Evolutionary conservation across 2,329 filamentous ascomycete species (phyloP), one percentile per base, ranked within the genome.

Genomic region (Verticillium longisporum): DNA sequence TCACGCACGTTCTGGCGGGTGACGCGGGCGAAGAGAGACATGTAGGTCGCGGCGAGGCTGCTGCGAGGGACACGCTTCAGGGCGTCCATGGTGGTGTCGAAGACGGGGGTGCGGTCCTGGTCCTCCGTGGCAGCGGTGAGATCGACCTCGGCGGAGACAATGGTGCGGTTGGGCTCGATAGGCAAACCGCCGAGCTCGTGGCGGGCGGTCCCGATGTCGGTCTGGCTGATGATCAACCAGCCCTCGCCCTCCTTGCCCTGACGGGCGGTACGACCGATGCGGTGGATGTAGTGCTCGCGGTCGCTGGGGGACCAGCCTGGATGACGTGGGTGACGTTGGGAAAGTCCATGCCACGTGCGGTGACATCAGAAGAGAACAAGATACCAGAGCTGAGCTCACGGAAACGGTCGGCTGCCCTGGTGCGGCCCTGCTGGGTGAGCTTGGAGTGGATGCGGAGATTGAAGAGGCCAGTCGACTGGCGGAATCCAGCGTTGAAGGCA

Each of bases 271-370:
- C 90, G 88, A 59, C 90, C 90, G 53, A 92, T 78, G 62, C 90
- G 86, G 73, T 92, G 90, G 62, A 93, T 89, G 70, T 92, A 92
- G 41, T 87, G 84, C 70, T 91, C 88, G 33, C 86, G 81, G 63
- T 84, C 82, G 4, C 79, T 76, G 1, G 90, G 88, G 83, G 68
- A 64, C 90, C 88, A 15, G 91, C 70, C 68, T 93, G 90, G 62
- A 93, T 87, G 63, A 92, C 89, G 68, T 92, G 89, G n/a, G 88
- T 89, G 26, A 93, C 90, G 59, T 86, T 80, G 33, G 90, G 90
- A 75, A 92, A 92, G 71, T 94, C 90, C 88, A 94, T 92, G 66
- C 90, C 90, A 73, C 90, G 82, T 13, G 90, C 89, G 6, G 89
- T 90, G 36, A 94, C 90, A 72, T 94, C 90, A 2, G 90, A 91